These are phyloP conservation scores for Pythium grandisporangium DNA, from an alignment of 352 stramenopile genomes.

Conservation along the genomic window DNA sequence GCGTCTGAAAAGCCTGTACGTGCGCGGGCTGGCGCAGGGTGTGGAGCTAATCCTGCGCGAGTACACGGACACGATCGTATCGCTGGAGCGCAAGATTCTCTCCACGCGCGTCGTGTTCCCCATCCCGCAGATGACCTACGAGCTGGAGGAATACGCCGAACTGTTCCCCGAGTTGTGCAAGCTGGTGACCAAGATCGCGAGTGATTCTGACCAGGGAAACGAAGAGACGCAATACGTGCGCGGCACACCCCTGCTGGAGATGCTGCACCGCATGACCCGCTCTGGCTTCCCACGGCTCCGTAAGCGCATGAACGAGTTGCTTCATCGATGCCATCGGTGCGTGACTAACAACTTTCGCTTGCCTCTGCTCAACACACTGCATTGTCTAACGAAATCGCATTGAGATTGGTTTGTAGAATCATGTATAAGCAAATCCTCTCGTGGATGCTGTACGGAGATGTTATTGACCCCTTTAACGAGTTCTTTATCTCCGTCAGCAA, in stretches of 20 bases:
- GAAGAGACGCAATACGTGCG: slow-evolving; percentile 7
- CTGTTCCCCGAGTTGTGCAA: slow-evolving; percentile 45
- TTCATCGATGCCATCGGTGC: slow-evolving; percentile 43
- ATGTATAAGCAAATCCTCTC: slow-evolving; percentile 76
- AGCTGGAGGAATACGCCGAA: slow-evolving; percentile 54
- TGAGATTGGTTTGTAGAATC: slow-evolving; percentile 28
- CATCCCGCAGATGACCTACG: slow-evolving; percentile 52
- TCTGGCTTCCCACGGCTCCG: slow-evolving; percentile 55
- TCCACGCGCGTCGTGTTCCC: slow-evolving; percentile 32
- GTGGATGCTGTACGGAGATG: slow-evolving; percentile 68
- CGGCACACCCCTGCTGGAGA: slow-evolving; percentile 29
- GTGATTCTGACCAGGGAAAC: too few species aligned
- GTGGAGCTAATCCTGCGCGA: slow-evolving; percentile 36
- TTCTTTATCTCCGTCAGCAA: too few species aligned
- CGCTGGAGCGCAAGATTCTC: slow-evolving; percentile 46
- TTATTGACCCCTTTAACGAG: slow-evolving; percentile 58
- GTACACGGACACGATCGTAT: slow-evolving; percentile 43
- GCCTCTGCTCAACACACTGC: too few species aligned
- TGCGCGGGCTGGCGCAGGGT: slow-evolving; percentile 45
- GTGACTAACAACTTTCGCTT: too few species aligned
- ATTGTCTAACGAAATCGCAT: too few species aligned
- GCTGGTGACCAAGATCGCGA: slow-evolving; percentile 29
- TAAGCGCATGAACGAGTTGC: slow-evolving; percentile 40
- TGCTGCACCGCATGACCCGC: slow-evolving; percentile 26
- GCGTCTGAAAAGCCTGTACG: slow-evolving; percentile 35